Conservation (phyloP, 345 rosid species). For the Durio zibethinus region DNA sequence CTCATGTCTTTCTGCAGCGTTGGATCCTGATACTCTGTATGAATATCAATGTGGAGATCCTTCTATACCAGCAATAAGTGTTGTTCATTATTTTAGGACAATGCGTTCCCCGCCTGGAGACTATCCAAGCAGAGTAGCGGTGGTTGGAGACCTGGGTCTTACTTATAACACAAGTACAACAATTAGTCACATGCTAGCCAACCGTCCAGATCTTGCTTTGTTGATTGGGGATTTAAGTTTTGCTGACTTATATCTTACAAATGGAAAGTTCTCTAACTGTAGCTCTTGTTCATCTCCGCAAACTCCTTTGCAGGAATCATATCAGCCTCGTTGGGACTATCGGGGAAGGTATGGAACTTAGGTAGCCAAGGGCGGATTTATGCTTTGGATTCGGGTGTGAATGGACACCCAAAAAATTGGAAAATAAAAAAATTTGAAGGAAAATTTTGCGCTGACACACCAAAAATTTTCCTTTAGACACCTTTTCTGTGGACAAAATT, state of each 20-base stretch:
- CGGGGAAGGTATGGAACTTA: constrained; percentile 99
- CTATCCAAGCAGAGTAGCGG: constrained; percentile 65
- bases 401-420: no score
- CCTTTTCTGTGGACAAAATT: no score
- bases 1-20: constrained; percentile 38
- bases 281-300: constrained; percentile 35
- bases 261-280: constrained; percentile 57
- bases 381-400: no score
- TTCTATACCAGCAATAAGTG: constrained; percentile 53
- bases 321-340: constrained; percentile 97
- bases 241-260: constrained; percentile 65
- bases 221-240: constrained; percentile 77
- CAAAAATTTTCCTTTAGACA: no score
- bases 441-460: no score
- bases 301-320: constrained; percentile 46
- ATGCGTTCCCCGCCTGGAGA: constrained; percentile 57
- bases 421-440: no score
- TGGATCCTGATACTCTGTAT: constrained; percentile 59
- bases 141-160: constrained; percentile 86
- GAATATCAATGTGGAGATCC: constrained; percentile 92
- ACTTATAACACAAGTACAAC: constrained; percentile 73
- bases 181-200: constrained; percentile 50
- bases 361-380: no score
- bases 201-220: constrained; percentile 78
- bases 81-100: constrained; percentile 51